A percentile compares a stretch with the other conserved stretches of the same genome.
These are phyloP conservation scores for Pythium dissotocum DNA, from an alignment of 352 stramenopile species.

Conservation along the genomic window DNA sequence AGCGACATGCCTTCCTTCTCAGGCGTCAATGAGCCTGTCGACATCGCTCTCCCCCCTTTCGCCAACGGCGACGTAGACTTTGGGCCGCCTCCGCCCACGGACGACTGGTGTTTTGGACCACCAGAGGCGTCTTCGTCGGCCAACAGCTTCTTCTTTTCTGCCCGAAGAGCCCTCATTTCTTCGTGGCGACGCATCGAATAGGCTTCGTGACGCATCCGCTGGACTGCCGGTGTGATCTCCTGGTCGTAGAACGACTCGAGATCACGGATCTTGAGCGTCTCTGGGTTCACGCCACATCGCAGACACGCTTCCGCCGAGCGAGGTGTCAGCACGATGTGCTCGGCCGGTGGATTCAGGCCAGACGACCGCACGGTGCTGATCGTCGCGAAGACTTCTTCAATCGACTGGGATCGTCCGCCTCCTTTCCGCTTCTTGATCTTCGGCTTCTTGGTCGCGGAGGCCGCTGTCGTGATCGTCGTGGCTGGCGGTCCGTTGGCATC, in stretches of 20 bases:
- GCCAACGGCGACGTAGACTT: conserved; percentile 16
- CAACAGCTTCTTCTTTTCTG: conserved; percentile 78
- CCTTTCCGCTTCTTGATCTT: conserved; percentile 65
- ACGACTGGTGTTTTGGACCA: not conserved
- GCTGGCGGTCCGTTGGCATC: not conserved
- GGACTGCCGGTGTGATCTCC: conserved; percentile 78
- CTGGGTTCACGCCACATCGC: conserved; percentile 90
- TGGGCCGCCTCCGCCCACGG: not conserved
- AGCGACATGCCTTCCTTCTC: conserved; percentile 39
- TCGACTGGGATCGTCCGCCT: conserved; percentile 53
- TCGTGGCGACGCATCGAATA: conserved; percentile 92
- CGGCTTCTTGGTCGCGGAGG: conserved; percentile 35
- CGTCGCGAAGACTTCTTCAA: conserved; percentile 80
- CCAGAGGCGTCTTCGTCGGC: conserved; percentile 37
- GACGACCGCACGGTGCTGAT: conserved; percentile 71
- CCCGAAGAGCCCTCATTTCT: conserved; percentile 87
- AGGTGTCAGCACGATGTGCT: conserved; percentile 86
- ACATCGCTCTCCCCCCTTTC: conserved; percentile 9
- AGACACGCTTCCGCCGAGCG: conserved; percentile 89
- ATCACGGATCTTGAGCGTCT: conserved; percentile 91
- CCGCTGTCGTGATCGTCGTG: not conserved
- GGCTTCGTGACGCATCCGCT: conserved; percentile 91
- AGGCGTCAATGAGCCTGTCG: conserved; percentile 11
- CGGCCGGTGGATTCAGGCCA: conserved; percentile 63
- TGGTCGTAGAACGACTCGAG: conserved; percentile 91